These are phyloP conservation scores for Solanum hybrid DNA, from an alignment of 305 asterid species.

Conservation along the genomic window DNA sequence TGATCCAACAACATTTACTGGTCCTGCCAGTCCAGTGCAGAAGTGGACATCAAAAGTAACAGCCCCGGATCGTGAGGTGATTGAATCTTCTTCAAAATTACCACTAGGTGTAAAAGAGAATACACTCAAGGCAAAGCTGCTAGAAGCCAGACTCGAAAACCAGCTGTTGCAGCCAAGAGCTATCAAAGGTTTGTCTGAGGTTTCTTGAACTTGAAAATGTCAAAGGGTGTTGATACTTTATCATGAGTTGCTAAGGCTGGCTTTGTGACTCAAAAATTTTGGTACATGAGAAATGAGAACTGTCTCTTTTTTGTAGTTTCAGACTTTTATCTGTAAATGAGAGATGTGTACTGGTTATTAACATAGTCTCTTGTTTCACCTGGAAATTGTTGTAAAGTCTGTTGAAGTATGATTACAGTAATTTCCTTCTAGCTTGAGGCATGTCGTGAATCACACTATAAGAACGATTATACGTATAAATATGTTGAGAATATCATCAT, in stretches of 20 bases:
- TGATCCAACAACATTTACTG: conserved; percentile 35
- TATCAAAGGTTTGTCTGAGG: conserved; percentile 23
- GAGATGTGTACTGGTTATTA: background rate
- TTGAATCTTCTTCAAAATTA: conserved; percentile 34
- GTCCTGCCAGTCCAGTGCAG: conserved; percentile 47
- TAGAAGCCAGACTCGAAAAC: conserved; percentile 65
- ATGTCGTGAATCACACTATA: background rate
- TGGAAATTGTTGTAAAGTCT: background rate
- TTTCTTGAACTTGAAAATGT: background rate
- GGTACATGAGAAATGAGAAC: background rate
- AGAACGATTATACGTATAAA: background rate
- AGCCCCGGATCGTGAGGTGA: conserved; percentile 17
- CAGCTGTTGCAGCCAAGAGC: conserved; percentile 34
- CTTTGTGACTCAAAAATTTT: background rate
- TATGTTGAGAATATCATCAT: background rate
- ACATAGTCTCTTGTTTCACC: background rate
- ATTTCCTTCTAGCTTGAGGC: background rate
- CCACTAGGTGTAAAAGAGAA: conserved; percentile 32
- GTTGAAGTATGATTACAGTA: background rate
- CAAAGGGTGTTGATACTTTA: background rate
- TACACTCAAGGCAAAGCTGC: conserved; percentile 70
- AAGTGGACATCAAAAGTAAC: conserved; percentile 50
- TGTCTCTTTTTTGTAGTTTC: background rate
- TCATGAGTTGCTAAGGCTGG: background rate
- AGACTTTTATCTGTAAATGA: background rate